Evolutionary conservation across 2,329 filamentous ascomycete genomes (phyloP).

Genomic region (Mycosphaerelloides madeirae): DNA sequence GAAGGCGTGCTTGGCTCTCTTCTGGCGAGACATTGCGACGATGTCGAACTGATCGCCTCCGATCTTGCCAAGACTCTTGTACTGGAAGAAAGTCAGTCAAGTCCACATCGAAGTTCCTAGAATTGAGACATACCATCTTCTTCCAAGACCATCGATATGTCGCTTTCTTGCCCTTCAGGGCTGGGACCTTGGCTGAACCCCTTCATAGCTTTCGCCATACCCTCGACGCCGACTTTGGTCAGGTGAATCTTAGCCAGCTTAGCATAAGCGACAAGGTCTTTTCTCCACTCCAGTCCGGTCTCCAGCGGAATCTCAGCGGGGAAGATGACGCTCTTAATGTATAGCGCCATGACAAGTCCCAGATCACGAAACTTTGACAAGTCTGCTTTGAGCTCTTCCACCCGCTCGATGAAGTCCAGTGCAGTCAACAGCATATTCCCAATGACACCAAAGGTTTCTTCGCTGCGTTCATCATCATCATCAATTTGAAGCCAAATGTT

Average conservation of each 20-base stretch:
- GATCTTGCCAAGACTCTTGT: neutral
- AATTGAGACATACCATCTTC: neutral
- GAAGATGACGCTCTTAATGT: neutral
- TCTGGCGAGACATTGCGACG: slow-evolving; percentile 6
- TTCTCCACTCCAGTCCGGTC: slow-evolving; percentile 8
- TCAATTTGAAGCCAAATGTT: slow-evolving; percentile 7
- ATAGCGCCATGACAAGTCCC: slow-evolving; percentile 14
- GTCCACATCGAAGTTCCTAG: too few relatives aligned
- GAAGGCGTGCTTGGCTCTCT: slow-evolving; percentile 10
- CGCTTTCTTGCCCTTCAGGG: neutral
- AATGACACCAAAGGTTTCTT: slow-evolving; percentile 3
- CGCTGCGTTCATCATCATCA: slow-evolving; percentile 11
- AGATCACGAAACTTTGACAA: slow-evolving; percentile 15
- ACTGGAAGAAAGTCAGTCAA: slow-evolving; percentile 1
- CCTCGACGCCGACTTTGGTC: slow-evolving; percentile 1
- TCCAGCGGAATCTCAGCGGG: neutral
- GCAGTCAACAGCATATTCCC: slow-evolving; percentile 11
- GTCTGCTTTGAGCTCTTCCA: slow-evolving; percentile 12
- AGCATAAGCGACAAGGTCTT: slow-evolving; percentile 14
- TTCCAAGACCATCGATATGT: neutral
- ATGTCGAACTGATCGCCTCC: slow-evolving; percentile 13
- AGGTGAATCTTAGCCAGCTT: slow-evolving; percentile 15
- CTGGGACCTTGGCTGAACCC: neutral
- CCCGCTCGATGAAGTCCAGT: slow-evolving; percentile 15
- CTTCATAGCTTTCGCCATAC: neutral